Conservation (phyloP, 2,329 filamentous ascomycete genomes). For the Aureobasidium sp. region DNA sequence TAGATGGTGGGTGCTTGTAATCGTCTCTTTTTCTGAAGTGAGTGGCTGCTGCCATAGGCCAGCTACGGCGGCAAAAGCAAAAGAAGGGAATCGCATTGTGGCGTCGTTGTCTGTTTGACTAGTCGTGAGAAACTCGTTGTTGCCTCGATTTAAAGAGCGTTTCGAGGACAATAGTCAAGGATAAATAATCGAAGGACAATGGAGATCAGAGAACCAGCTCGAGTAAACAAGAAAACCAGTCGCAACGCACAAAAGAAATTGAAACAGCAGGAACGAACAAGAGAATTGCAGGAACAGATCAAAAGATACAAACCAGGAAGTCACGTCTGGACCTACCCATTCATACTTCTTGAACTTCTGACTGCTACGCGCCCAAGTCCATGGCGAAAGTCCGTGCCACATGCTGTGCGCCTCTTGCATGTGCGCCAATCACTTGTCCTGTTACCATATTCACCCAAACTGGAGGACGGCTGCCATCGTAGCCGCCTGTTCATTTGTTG, state of each 20-base stretch:
- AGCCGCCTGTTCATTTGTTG: not conserved
- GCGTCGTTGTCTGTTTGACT: not conserved
- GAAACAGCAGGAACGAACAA: not conserved
- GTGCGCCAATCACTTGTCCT: not conserved
- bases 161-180: not conserved
- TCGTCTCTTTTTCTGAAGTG: not conserved
- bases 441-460: no score
- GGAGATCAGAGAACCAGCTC: not conserved
- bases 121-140: not conserved
- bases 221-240: not conserved
- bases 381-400: slow-evolving; percentile 7
- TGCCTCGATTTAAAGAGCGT: not conserved
- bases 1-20: not conserved
- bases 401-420: not conserved
- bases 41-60: slow-evolving; percentile 12
- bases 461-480: not conserved
- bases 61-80: slow-evolving; percentile 1
- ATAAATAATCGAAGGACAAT: not conserved
- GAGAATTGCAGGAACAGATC: not conserved
- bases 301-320: not conserved
- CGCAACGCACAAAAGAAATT: not conserved
- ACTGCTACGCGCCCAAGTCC: not conserved
- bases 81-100: not conserved
- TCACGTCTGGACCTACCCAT: slow-evolving; percentile 5
- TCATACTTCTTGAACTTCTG: not conserved